These are phyloP conservation scores for Sphagnum fallax DNA, from an alignment of 228 moss, liverwort and hornwort species.

Conservation along the genomic window DNA sequence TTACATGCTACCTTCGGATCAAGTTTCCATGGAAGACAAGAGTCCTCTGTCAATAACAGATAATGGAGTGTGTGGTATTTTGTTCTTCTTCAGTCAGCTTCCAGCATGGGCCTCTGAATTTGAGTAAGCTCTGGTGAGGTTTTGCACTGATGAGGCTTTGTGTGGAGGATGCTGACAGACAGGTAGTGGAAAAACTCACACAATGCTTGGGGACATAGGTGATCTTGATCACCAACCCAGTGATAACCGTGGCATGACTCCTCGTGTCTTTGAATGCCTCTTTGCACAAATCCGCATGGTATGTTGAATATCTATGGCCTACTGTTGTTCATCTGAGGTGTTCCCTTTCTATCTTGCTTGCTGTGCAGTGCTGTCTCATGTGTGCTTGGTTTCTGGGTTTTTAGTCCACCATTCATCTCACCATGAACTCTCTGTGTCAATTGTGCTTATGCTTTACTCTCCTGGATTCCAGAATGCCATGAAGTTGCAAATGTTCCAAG, in stretches of 20 bases:
- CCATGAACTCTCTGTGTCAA: neutral
- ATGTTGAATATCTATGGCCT: constrained; percentile 1
- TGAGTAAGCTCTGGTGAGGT: too few relatives aligned
- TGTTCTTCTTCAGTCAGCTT: too few relatives aligned
- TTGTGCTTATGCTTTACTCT: too few relatives aligned
- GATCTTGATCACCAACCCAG: constrained; percentile 66
- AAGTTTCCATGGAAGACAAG: too few relatives aligned
- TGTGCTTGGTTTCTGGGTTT: neutral
- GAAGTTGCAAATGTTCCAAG: neutral
- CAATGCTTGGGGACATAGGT: constrained; percentile 91
- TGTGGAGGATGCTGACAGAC: constrained; percentile 43
- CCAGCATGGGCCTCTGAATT: too few relatives aligned
- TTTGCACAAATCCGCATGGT: constrained; percentile 70
- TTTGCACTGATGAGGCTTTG: too few relatives aligned
- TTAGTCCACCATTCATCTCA: neutral
- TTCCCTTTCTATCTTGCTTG: neutral
- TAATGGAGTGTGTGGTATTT: too few relatives aligned
- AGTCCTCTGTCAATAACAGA: too few relatives aligned
- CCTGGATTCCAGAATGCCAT: neutral
- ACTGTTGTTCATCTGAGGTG: too few relatives aligned
- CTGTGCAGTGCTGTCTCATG: neutral
- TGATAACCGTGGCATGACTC: constrained; percentile 89
- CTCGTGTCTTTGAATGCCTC: constrained; percentile 83
- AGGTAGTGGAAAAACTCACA: constrained; percentile 93
- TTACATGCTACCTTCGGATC: too few relatives aligned